phyloP scores from a whole-genome alignment of 225 moss, liverwort and hornwort species.

The Physcomitrellopsis africana region DNA sequence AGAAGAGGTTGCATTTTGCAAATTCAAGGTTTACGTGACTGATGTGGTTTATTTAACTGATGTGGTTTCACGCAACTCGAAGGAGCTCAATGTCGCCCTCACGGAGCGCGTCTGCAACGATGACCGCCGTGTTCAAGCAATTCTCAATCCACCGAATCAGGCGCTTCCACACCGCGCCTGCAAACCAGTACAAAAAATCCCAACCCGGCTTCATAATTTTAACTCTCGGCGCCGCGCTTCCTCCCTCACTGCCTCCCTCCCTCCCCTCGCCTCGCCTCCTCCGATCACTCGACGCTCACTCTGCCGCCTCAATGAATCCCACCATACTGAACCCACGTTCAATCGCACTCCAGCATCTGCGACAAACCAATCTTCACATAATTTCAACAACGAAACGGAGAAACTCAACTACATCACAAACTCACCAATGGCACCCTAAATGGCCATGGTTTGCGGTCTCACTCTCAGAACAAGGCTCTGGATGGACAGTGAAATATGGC shows the following conservation, averaged over 20 bases:
- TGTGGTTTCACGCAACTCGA: constrained; percentile 38
- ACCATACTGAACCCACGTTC: neutral
- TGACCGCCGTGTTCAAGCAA: constrained; percentile 56
- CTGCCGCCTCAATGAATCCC: neutral
- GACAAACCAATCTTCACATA: neutral
- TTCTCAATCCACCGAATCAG: constrained; percentile 56
- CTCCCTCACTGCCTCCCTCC: neutral
- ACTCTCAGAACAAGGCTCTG: neutral
- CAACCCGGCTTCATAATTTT: constrained; percentile 53
- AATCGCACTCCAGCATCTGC: too few species aligned
- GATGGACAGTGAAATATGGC: neutral
- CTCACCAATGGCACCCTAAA: neutral
- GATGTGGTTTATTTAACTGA: constrained; percentile 18
- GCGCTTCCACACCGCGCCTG: constrained; percentile 43
- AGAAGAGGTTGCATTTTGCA: neutral
- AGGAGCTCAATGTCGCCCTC: constrained; percentile 64
- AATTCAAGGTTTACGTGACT: constrained; percentile 1
- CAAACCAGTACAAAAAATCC: constrained; percentile 56
- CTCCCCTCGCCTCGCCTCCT: neutral
- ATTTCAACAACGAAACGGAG: neutral
- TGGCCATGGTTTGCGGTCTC: neutral
- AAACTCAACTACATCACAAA: neutral
- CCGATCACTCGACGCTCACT: neutral
- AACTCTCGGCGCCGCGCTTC: neutral
- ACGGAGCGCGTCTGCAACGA: constrained; percentile 60